Base-by-base conservation (phyloP, 2,329 filamentous ascomycete species). In the Cladosporium sp. region DNA sequence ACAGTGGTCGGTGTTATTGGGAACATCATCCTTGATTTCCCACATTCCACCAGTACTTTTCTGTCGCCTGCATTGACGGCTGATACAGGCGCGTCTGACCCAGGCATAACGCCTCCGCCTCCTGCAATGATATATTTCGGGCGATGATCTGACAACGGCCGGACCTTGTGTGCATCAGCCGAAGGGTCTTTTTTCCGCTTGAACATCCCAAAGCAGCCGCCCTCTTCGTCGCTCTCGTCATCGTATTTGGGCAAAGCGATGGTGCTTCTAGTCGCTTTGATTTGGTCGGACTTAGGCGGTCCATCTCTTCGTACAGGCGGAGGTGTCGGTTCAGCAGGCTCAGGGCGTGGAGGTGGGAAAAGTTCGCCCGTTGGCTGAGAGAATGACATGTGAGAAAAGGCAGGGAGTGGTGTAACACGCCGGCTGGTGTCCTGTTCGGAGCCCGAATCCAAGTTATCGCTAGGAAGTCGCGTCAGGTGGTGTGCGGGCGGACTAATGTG, bases 41-140 rank as follows among this genome's bases (percentile, higher is more conserved):
- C 82, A 74, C 85, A 95, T 63, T 87, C 84, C 38, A 97, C 84
- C 36, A 84, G 79, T 17, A 96, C 89, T 65, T 83, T 83, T 82
- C 91, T 81, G 69, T 92, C 89, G 47, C 87, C 88, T 61, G 88
- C 84, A 75, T 95, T 95, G 60, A 88, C 87, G 14, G 90, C 90
- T 56, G 90, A 92, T 9, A 87, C 79, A 1, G 92, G 92, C 20
- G 89, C 89, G 76, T 95, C 90, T 43, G 81, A 86, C 54, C 82
- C 81, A 22, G 83, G 79, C 2, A 83, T 75, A 36, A 75, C 71
- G 14, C 76, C 78, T 45, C 77, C 76, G 5, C 77, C 78, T 17
- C 76, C 76, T n/a, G 73, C 71, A 58, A 68, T 71, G 59, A 78
- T 79, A 1, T 69, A 71, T 14, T 71, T 38, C n/a, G 64, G 61